phyloP scores from a whole-genome alignment of 345 rosid species.

The Gossypium longicalyx region DNA sequence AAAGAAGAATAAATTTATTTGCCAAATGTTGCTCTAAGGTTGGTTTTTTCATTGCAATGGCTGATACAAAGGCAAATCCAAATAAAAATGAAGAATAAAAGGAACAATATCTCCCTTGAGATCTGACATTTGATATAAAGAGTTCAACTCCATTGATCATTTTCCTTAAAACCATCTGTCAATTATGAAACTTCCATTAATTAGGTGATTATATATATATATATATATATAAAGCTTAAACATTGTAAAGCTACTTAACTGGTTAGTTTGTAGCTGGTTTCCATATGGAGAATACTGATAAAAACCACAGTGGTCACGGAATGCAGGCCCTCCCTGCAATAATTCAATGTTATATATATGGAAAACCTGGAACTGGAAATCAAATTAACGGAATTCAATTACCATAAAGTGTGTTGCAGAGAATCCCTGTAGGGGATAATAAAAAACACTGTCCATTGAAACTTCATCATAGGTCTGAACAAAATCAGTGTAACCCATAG shows the following conservation, averaged over 20 bases:
- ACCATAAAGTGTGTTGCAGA: constrained; percentile 75
- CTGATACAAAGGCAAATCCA: no score
- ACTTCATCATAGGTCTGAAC: constrained; percentile 31
- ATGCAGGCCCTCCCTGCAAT: constrained; percentile 49
- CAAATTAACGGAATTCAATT: not conserved
- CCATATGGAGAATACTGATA: constrained; percentile 36
- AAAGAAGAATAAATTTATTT: not conserved
- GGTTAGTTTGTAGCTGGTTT: constrained; percentile 45
- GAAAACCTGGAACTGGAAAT: not conserved
- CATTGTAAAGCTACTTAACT: constrained; percentile 30
- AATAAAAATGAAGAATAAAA: no score
- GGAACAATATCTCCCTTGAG: no score
- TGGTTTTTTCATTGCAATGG: no score
- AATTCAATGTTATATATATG: constrained; percentile 8
- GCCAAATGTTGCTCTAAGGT: no score
- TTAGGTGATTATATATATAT: not conserved
- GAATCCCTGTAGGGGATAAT: constrained; percentile 52
- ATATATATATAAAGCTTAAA: no score
- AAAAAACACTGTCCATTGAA: constrained; percentile 48
- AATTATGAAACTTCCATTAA: constrained; percentile 5
- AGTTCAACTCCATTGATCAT: no score
- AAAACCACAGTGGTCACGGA: constrained; percentile 36
- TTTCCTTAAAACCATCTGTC: constrained; percentile 42
- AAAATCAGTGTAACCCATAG: constrained; percentile 25
- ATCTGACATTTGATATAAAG: no score